Percentiles rank a stretch among this genome's conserved stretches.
Evolutionary conservation across 2,329 filamentous ascomycete species (phyloP).

Genomic region (Lithohypha guttulata): DNA sequence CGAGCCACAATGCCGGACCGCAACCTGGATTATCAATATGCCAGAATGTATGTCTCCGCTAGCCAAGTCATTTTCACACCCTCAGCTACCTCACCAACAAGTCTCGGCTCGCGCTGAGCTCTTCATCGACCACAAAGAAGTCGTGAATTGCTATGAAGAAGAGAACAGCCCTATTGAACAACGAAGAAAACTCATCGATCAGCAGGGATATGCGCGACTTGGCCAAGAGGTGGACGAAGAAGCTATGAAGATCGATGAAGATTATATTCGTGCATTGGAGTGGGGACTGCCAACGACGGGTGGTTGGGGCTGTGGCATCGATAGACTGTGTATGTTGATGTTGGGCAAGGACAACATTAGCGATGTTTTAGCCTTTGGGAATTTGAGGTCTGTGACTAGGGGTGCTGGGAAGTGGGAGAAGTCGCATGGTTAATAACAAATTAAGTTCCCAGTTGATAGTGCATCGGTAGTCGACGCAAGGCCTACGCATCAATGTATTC

Average conservation of each 20-base stretch:
- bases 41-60: conserved; percentile 85
- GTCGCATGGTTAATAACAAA: too few relatives aligned
- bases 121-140: conserved; percentile 67
- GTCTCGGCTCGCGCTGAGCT: conserved; percentile 77
- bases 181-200: conserved; percentile 64
- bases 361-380: conserved; percentile 84
- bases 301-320: conserved; percentile 90
- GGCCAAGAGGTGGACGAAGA: conserved; percentile 36
- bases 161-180: conserved; percentile 89
- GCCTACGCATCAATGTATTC: too few relatives aligned
- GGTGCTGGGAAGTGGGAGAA: conserved; percentile 14
- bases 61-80: conserved; percentile 72
- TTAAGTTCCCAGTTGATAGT: too few relatives aligned
- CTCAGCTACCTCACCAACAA: conserved; percentile 49
- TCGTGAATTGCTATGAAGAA: conserved; percentile 97
- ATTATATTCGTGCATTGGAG: conserved; percentile 73
- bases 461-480: too few relatives aligned
- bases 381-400: conserved; percentile 46
- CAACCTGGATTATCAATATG: conserved; percentile 77
- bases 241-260: conserved; percentile 55
- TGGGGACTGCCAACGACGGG: conserved; percentile 90
- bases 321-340: conserved; percentile 85
- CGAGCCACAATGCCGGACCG: conserved; percentile 58
- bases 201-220: conserved; percentile 31
- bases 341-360: conserved; percentile 66